Evolutionary conservation across 768 basidiomycete species (phyloP).

Genomic region (Pleurotus ostreatus): DNA sequence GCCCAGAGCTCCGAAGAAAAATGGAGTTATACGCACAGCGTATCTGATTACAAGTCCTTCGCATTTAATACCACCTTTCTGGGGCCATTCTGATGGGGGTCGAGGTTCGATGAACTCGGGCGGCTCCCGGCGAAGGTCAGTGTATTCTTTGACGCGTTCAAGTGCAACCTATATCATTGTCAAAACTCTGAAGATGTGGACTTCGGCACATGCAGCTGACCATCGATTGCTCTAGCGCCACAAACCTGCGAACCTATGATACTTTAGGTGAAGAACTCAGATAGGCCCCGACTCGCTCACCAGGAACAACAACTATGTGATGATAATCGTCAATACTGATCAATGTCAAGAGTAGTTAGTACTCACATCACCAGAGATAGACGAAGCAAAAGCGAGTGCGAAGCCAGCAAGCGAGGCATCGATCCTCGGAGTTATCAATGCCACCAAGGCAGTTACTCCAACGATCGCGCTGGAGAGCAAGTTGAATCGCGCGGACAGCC

Average conservation of each 20-base stretch:
- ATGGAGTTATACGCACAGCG: constrained; percentile 45
- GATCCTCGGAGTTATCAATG: constrained; percentile 65
- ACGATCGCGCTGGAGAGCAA: constrained; percentile 69
- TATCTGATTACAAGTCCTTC: constrained; percentile 76
- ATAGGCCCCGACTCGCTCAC: constrained; percentile 24
- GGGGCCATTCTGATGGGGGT: constrained; percentile 80
- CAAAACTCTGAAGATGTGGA: background rate
- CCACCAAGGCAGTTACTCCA: constrained; percentile 65
- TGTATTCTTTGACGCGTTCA: constrained; percentile 90
- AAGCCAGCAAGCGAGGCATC: constrained; percentile 84
- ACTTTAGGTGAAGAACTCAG: constrained; percentile 1
- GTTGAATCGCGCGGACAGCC: constrained; percentile 88
- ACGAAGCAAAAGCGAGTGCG: constrained; percentile 78
- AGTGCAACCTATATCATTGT: constrained; percentile 57
- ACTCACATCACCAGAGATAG: constrained; percentile 58
- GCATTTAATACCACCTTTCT: constrained; percentile 61
- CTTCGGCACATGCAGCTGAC: constrained; percentile 31
- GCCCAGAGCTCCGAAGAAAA: background rate
- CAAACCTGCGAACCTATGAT: constrained; percentile 69
- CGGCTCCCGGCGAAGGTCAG: constrained; percentile 71
- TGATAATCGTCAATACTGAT: background rate
- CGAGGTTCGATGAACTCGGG: constrained; percentile 84
- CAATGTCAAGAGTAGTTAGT: background rate
- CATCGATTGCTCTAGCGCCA: constrained; percentile 90
- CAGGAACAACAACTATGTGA: constrained; percentile 48